Evolutionary conservation across 257 asterid species (phyloP).

Genomic region (Solanum pinnatisectum): DNA sequence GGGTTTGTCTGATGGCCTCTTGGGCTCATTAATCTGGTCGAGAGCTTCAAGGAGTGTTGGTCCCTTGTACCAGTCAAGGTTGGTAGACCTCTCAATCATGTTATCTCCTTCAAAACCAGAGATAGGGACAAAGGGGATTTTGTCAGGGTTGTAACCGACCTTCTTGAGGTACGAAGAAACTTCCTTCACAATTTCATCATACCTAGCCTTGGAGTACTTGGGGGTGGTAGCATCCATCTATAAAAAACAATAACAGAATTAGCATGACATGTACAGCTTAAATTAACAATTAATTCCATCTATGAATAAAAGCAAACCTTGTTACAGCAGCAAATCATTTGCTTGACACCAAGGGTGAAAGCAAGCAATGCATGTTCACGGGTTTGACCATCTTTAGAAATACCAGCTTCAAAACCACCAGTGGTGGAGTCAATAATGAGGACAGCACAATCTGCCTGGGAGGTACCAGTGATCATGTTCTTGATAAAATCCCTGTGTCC

Average conservation of each 20-base stretch:
- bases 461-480: constrained; percentile 84
- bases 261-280: neutral
- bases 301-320: constrained; percentile 21
- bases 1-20: constrained; percentile 13
- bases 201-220: neutral
- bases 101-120: neutral
- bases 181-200: neutral
- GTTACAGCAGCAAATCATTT: constrained; percentile 80
- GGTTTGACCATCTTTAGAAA: constrained; percentile 82
- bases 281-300: neutral
- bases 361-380: constrained; percentile 81
- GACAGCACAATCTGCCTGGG: constrained; percentile 85
- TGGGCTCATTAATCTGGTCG: neutral
- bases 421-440: constrained; percentile 78
- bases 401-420: constrained; percentile 88
- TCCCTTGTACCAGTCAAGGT: neutral
- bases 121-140: neutral
- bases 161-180: neutral
- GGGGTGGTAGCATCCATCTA: neutral
- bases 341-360: constrained; percentile 76
- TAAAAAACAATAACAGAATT: neutral
- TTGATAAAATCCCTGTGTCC: constrained; percentile 83
- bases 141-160: neutral
- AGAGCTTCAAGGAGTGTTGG: neutral
- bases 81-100: neutral